phyloP scores from a whole-genome alignment of 1,284 basidiomycete species.

The Rhodotorula sp. region DNA sequence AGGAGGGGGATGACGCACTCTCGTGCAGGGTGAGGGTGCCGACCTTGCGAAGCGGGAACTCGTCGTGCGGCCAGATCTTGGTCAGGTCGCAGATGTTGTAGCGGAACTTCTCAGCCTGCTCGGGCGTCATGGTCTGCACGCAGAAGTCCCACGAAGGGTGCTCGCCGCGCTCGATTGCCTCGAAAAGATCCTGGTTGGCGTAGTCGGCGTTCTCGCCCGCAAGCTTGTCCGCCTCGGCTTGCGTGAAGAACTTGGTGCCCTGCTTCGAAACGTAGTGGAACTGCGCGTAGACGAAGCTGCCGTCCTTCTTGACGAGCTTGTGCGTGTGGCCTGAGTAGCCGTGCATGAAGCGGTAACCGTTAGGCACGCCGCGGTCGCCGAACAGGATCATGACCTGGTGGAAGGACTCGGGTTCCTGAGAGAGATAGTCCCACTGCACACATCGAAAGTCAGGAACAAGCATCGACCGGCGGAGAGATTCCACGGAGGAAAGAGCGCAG shows the following conservation, averaged over 20 bases:
- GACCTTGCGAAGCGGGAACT: constrained; percentile 81
- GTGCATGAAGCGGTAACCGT: constrained; percentile 78
- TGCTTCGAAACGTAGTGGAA: constrained; percentile 74
- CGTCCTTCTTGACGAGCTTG: constrained; percentile 81
- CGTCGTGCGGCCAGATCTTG: constrained; percentile 64
- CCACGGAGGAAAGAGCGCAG: background rate
- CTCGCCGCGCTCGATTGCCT: constrained; percentile 74
- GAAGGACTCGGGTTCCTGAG: constrained; percentile 86
- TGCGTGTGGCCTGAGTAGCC: constrained; percentile 92
- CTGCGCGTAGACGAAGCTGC: constrained; percentile 78
- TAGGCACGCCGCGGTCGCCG: constrained; percentile 83
- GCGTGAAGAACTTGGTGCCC: constrained; percentile 70
- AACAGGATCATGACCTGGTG: constrained; percentile 76
- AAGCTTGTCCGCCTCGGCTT: constrained; percentile 60
- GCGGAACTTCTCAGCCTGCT: constrained; percentile 86
- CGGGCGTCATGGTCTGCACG: constrained; percentile 61
- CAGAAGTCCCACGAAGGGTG: constrained; percentile 77
- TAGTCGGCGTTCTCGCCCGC: constrained; percentile 80
- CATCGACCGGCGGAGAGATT: background rate
- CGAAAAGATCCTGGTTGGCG: constrained; percentile 71
- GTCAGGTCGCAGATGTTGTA: constrained; percentile 88
- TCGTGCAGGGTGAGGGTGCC: constrained; percentile 84
- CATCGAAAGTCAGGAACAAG: background rate
- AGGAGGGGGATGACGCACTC: constrained; percentile 59
- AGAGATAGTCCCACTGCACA: constrained; percentile 62